A percentile compares a stretch with the other conserved stretches of the same genome.
Evolutionary conservation across 805 yeast genomes (phyloP).

Genomic region (Wickerhamomyces silvicola): DNA sequence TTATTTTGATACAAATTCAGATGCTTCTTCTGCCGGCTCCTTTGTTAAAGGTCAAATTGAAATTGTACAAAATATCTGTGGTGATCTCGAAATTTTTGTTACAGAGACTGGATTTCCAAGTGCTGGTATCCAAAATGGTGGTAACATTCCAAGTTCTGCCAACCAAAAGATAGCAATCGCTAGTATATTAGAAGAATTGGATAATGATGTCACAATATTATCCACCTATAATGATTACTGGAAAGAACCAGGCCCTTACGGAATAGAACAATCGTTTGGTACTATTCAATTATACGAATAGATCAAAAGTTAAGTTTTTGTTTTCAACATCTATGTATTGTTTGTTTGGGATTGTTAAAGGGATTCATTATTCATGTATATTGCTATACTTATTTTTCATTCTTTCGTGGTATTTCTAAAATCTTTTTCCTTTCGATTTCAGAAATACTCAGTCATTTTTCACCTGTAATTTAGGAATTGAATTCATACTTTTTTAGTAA

Average conservation of each 20-base stretch:
- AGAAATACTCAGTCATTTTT: no score
- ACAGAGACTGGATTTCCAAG: constrained; percentile 92
- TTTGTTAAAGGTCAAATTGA: constrained; percentile 61
- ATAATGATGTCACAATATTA: constrained; percentile 60
- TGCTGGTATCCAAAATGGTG: constrained; percentile 64
- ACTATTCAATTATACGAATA: constrained; percentile 28
- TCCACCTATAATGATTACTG: constrained; percentile 81
- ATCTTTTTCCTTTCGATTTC: no score
- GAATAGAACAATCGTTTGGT: constrained; percentile 87
- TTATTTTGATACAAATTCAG: constrained; percentile 60
- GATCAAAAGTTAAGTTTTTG: neutral
- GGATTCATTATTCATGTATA: constrained; percentile 1
- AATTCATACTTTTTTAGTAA: no score
- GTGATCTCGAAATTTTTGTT: constrained; percentile 45
- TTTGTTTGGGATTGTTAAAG: constrained; percentile 3
- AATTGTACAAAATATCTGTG: constrained; percentile 50
- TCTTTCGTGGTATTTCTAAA: no score
- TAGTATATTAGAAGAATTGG: constrained; percentile 50
- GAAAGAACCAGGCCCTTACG: constrained; percentile 80
- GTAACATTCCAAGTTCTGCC: constrained; percentile 58
- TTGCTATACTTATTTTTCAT: no score
- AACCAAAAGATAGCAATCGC: constrained; percentile 70
- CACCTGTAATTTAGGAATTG: no score
- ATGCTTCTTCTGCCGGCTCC: constrained; percentile 64
- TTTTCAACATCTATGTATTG: neutral